Base-by-base conservation (phyloP, 192 early-diverging fungal species). In the Coemansia sp. region DNA sequence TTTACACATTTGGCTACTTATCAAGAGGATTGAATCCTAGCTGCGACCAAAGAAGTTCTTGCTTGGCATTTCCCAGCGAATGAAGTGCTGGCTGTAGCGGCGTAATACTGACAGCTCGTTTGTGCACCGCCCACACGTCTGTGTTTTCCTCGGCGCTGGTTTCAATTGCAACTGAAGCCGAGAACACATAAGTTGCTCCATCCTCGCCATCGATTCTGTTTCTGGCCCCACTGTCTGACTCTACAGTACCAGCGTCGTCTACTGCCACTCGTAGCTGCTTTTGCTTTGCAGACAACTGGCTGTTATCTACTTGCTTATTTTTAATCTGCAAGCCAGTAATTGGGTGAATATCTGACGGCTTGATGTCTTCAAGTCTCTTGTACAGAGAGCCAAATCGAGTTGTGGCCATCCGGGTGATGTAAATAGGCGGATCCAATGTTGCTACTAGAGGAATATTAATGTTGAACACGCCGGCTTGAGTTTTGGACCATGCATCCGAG, bases 311-410 rank as follows among this genome's bases (percentile, higher is more conserved):
- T 14, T 59, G 14, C 5, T 12, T n/a, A 17, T 49, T 19, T 17
- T 49, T 49, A 19, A 49, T 17, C 6, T 17, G 47, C 17, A 49
- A 19, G 47, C 47, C 47, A 3, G 47, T 49, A 19, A 19, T 19
- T 19, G 47, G 47, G 5, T 49, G 47, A 2, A 49, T 39, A n/a
- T 21, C 17, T 0, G 19, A 41, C 5, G 21, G 39, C 6, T 27
- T 45, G 12, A 5, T 48, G 11, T 57, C 48, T 4, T 57, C 60
- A 15, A 56, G 22, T 35, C 49, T 48, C 22, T 52, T 56, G 41
- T 72, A 72, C 14, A 72, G 50, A 2, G 70, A 72, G 0, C 65
- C 70, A 22, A 72, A 63, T 3, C 45, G 55, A 7, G 70, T 58
- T 2, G 35, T 9, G 17, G 54, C 70, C 70, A 72, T 72, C 4